Percentiles rank a stretch among this genome's conserved stretches.
Evolutionary conservation across 164 flowering plant genomes (phyloP).

Genomic region (Macadamia tetraphylla): DNA sequence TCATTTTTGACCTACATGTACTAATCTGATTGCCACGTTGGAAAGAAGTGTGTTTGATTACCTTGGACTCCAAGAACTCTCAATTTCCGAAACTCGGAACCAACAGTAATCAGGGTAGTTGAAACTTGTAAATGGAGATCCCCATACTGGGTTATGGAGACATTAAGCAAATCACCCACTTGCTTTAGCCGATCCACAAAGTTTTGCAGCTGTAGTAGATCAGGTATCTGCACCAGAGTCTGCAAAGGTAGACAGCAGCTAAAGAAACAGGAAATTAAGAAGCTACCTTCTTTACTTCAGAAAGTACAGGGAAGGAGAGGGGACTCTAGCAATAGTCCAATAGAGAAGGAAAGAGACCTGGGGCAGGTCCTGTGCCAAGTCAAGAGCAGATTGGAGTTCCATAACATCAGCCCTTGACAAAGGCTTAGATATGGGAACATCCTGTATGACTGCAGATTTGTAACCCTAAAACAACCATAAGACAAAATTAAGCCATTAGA

Average conservation of each 20-base stretch:
- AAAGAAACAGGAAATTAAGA: background rate
- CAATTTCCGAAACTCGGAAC: conserved; percentile 72
- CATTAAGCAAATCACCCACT: conserved; percentile 69
- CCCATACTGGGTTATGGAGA: conserved; percentile 68
- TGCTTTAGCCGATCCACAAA: conserved; percentile 84
- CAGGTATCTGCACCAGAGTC: conserved; percentile 74
- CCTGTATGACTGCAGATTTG: conserved; percentile 87
- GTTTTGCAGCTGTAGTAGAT: conserved; percentile 57
- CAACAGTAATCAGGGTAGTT: conserved; percentile 62
- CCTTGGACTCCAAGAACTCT: conserved; percentile 68
- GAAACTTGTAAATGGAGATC: conserved; percentile 73
- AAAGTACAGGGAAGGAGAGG: too few relatives aligned
- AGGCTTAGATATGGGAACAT: conserved; percentile 91
- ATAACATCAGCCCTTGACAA: conserved; percentile 63
- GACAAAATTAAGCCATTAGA: background rate
- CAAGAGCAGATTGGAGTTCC: conserved; percentile 78
- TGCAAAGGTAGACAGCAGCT: background rate
- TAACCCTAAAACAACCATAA: conserved; percentile 35
- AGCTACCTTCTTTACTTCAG: too few relatives aligned
- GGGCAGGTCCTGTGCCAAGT: conserved; percentile 74
- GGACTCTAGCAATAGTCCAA: too few relatives aligned
- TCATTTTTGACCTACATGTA: background rate
- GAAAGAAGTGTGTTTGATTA: conserved; percentile 1
- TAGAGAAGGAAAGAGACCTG: conserved; percentile 7
- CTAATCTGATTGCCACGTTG: background rate